Percentiles rank a stretch among this genome's conserved stretches.
Conservation (phyloP, 441 rosid genomes). For the Arabidopsis lyrata region DNA sequence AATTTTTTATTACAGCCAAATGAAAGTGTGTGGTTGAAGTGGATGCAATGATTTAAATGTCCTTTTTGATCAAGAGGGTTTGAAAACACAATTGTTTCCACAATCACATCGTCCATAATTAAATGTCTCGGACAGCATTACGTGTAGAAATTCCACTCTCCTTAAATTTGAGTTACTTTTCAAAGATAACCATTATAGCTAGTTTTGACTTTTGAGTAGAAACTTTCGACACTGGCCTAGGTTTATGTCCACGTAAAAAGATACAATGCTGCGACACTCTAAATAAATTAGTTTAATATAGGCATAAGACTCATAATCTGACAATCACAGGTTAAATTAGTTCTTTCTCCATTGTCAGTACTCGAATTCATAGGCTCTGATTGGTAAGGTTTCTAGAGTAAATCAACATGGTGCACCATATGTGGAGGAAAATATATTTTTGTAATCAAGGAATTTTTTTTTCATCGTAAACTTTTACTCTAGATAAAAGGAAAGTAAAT, state of each 20-base stretch:
- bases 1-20: constrained; percentile 21
- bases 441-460: too few species aligned
- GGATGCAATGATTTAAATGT: constrained; percentile 25
- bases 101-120: constrained; percentile 41
- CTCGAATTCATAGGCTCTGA: neutral
- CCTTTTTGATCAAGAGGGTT: constrained; percentile 24
- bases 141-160: constrained; percentile 34
- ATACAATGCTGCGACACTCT: too few species aligned
- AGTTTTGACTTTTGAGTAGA: constrained; percentile 25
- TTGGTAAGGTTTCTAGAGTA: too few species aligned
- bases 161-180: neutral
- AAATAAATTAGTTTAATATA: too few species aligned
- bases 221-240: constrained; percentile 29
- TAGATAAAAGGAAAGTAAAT: too few species aligned
- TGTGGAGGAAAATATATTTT: too few species aligned
- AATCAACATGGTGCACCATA: too few species aligned
- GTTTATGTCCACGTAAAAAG: constrained; percentile 13
- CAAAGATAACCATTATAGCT: constrained; percentile 31
- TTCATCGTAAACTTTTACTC: too few species aligned
- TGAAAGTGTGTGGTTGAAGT: constrained; percentile 25
- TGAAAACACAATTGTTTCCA: constrained; percentile 1
- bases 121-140: constrained; percentile 30
- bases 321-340: neutral
- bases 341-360: neutral
- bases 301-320: neutral